Evolutionary conservation across 441 rosid genomes (phyloP).

Genomic region (Populus trichocarpa): DNA sequence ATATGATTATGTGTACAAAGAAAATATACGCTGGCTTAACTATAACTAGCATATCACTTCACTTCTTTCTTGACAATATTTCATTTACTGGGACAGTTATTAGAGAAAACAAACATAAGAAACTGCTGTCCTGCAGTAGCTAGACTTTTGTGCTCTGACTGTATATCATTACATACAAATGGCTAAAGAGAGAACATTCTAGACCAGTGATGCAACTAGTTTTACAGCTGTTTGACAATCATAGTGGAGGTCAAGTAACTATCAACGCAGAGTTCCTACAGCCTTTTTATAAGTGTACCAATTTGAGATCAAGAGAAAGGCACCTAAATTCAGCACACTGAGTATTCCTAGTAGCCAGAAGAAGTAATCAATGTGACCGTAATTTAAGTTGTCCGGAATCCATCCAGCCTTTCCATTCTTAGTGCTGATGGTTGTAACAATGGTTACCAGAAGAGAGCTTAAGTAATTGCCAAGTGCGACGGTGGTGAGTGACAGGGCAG

Average conservation of each 20-base stretch:
- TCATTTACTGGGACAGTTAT: not conserved
- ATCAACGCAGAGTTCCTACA: constrained; percentile 21
- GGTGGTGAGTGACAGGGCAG: constrained; percentile 70
- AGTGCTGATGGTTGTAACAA: constrained; percentile 42
- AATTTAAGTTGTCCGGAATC: constrained; percentile 75
- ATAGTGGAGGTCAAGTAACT: not conserved
- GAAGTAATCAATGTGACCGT: constrained; percentile 63
- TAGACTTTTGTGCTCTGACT: not conserved
- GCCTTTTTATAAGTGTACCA: constrained; percentile 65
- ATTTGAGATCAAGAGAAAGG: constrained; percentile 52
- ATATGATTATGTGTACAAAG: not conserved
- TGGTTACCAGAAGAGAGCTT: constrained; percentile 62
- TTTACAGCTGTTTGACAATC: not conserved
- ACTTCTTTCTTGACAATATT: not conserved
- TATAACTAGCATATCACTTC: not conserved
- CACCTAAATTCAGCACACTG: constrained; percentile 55
- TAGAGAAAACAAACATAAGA: not conserved
- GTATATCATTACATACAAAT: not conserved
- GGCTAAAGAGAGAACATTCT: not conserved
- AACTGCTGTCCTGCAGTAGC: not conserved
- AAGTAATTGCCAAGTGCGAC: constrained; percentile 70
- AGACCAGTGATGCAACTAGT: not conserved
- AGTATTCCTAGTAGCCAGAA: constrained; percentile 56
- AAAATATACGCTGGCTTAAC: not conserved
- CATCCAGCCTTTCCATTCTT: constrained; percentile 63